Conservation (phyloP, 257 asterid species). For the Leptodermis oblonga region DNA sequence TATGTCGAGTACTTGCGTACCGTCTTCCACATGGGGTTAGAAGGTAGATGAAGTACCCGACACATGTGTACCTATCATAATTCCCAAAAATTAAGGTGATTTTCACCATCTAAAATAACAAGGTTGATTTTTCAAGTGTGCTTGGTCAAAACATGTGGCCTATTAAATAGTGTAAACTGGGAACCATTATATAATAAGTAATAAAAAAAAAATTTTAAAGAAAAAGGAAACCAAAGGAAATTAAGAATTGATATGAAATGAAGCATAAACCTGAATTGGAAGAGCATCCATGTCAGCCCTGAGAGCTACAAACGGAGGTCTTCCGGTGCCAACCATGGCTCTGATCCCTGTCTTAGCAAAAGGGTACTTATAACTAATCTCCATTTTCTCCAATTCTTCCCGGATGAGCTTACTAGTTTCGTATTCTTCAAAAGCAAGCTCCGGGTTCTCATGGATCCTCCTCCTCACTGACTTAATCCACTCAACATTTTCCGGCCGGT, state of each 20-base stretch:
- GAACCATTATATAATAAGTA: background rate
- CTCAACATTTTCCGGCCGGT: conserved; percentile 28
- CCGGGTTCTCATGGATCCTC: conserved; percentile 75
- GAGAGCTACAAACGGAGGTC: conserved; percentile 78
- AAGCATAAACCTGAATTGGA: conserved; percentile 69
- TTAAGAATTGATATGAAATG: too few relatives aligned
- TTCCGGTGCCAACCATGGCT: conserved; percentile 69
- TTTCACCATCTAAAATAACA: background rate
- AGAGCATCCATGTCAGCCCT: conserved; percentile 98
- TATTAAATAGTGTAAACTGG: background rate
- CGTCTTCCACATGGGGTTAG: too few relatives aligned
- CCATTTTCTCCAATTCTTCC: conserved; percentile 56
- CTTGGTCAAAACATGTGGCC: conserved; percentile 2
- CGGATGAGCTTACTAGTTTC: conserved; percentile 67
- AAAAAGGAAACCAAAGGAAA: background rate
- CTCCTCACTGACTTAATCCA: conserved; percentile 72
- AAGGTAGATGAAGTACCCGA: background rate
- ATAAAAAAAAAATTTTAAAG: background rate
- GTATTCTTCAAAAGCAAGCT: conserved; percentile 74
- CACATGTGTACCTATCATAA: too few relatives aligned
- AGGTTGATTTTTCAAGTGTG: too few relatives aligned
- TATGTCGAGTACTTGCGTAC: too few relatives aligned
- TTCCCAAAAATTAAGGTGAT: too few relatives aligned
- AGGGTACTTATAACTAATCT: conserved; percentile 52
- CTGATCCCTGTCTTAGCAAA: conserved; percentile 75